Evolutionary conservation across 768 basidiomycete genomes (phyloP).

Genomic region (Hysterangium stoloniferum): DNA sequence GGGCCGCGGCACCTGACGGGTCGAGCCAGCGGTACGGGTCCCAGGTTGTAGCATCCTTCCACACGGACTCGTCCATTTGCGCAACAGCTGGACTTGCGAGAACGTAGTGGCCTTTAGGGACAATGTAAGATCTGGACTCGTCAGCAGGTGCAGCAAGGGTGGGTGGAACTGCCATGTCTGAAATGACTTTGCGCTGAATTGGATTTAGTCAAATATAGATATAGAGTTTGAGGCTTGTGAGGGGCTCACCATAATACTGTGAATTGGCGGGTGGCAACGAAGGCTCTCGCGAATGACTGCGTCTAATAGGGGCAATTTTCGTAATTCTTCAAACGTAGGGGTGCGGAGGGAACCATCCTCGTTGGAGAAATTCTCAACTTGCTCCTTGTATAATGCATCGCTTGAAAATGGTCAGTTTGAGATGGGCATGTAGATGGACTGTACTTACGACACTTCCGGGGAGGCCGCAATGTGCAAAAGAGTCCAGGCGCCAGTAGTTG

Average conservation of each 20-base stretch:
- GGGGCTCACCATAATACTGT: conserved; percentile 64
- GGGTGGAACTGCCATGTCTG: conserved; percentile 74
- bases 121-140: conserved; percentile 56
- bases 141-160: conserved; percentile 73
- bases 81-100: conserved; percentile 83
- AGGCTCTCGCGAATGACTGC: conserved; percentile 90
- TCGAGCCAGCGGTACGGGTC: conserved; percentile 84
- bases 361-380: conserved; percentile 70
- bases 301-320: conserved; percentile 76
- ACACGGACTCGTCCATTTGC: conserved; percentile 78
- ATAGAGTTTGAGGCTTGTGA: neutral
- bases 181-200: conserved; percentile 71
- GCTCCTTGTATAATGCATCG: conserved; percentile 82
- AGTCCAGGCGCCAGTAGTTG: conserved; percentile 85
- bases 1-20: conserved; percentile 69
- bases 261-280: conserved; percentile 90
- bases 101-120: conserved; percentile 86
- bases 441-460: conserved; percentile 62
- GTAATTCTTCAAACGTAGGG: conserved; percentile 82
- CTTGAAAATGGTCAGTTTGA: conserved; percentile 29
- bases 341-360: conserved; percentile 68
- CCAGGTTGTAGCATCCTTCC: conserved; percentile 68
- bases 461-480: conserved; percentile 80
- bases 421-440: neutral
- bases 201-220: neutral